Base-by-base conservation (phyloP, 2,329 filamentous ascomycete genomes). In the Ophiostoma quercus region DNA sequence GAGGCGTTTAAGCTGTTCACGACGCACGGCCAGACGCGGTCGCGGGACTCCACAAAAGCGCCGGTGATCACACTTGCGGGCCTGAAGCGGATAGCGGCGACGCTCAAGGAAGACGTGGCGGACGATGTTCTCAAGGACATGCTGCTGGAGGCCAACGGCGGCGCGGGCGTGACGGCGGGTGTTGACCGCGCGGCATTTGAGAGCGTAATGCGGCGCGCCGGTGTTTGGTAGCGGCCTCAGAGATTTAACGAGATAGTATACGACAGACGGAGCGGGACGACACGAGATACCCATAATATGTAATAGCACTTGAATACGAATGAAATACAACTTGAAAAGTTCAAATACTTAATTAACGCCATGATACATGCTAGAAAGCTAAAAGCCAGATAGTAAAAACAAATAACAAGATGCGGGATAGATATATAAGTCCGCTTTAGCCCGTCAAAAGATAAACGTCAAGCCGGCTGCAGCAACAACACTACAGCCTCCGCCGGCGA, bases 91-190 rank as follows among this genome's bases (percentile, higher is more conserved):
- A 89, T 97, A 69, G 93, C 94, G 60, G 88, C 87, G 74, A 87
- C 92, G 75, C 80, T 99, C 75, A 92, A 92, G 79, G 92, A 97
- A 80, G 92, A 89, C 72, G 95, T 75, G 11, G 32, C 70, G n/a
- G 74, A 98, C 75, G 89, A 92, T 67, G 80, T 96, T 76, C 81
- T 99, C 76, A 88, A 87, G 80, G 93, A 97, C 81, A 99, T 99
- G 95, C 90, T 99, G 71, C 82, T 93, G 67, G 94, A 98, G 83
- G 95, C 94, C 67, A 97, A 96, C 79, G 92, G 91, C 2, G 92
- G 92, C 1, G 87, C 85, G 3, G 89, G 90, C 19, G 85, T 91
- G 12, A 86, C 83, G 51, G 85, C 83, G 70, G 92, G 91, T 8
- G 94, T 96, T 11, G 87, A 83, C 57, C 82, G 89, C 76, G 89